Base-by-base conservation (phyloP, 208 protist species). In the Leishmania lainsoni region DNA sequence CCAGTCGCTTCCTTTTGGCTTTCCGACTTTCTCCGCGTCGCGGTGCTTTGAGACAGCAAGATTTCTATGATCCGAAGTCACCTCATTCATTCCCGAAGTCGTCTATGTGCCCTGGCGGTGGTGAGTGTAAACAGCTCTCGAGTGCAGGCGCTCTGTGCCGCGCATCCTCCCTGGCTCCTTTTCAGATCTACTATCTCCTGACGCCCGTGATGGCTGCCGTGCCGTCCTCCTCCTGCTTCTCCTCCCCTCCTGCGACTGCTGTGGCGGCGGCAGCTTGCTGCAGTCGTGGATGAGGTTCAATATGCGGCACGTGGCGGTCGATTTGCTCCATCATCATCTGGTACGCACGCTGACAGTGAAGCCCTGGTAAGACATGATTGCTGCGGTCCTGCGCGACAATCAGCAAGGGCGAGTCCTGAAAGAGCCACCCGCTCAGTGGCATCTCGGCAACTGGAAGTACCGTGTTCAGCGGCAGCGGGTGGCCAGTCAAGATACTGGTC, bases 401-500 rank as follows among this genome's bases (percentile, higher is more conserved):
- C 48, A 98, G 83, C 51, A 95, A 76, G 17, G 90, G 88, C 32
- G 89, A 90, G 65, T 94, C 89, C 80, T 97, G 91, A 80, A 96
- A 97, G 2, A 97, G 86, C 92, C 93, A 98, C 22, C 93, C 93
- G 42, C 87, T 94, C 14, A 89, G 86, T 35, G 92, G 92, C 93
- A 97, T 96, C 54, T 75, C 58, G 20, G 81, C 66, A 48, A 96
- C 84, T 2, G 92, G 93, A 75, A 98, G 90, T 63, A 84, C 78
- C 12, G 88, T 91, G 81, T 89, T 93, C 32, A 92, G 84, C 56
- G 91, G 86, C n/a, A 96, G 69, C 29, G 86, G 90, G 68, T 89
- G 89, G 8, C 91, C 93, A 72, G 90, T 93, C 5, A 97, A 82
- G 69, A 97, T 92, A 81, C 94, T 91, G 52, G 94, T 97, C 91